These are phyloP conservation scores for Phaffia tasmanica DNA, from an alignment of 768 basidiomycete genomes.

Conservation along the genomic window DNA sequence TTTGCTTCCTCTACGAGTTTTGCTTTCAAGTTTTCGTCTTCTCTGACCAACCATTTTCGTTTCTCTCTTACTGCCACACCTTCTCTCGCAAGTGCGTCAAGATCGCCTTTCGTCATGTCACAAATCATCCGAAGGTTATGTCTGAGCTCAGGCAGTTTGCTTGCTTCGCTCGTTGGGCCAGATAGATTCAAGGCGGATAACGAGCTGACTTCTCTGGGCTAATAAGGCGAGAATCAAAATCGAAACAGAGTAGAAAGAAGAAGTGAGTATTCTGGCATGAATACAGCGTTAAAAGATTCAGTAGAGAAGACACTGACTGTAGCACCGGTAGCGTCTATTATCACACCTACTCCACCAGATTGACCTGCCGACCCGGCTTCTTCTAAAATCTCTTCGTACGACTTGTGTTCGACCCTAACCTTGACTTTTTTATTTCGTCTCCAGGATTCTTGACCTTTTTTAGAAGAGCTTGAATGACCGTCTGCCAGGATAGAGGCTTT, in stretches of 20 bases:
- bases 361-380: constrained; percentile 43
- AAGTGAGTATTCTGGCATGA: too few species aligned
- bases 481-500: too few species aligned
- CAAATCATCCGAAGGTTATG: constrained; percentile 84
- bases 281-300: not conserved
- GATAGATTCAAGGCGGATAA: constrained; percentile 55
- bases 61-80: constrained; percentile 71
- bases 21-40: constrained; percentile 59
- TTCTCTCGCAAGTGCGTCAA: constrained; percentile 81
- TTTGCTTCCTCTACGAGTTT: constrained; percentile 66
- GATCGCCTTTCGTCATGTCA: constrained; percentile 67
- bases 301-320: constrained; percentile 49
- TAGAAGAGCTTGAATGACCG: too few species aligned
- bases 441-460: constrained; percentile 46
- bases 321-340: constrained; percentile 89
- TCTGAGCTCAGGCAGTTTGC: constrained; percentile 87
- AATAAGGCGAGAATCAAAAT: not conserved
- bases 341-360: constrained; percentile 62
- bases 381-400: constrained; percentile 88
- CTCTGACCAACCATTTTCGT: constrained; percentile 57
- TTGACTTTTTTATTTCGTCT: constrained; percentile 65
- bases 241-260: not conserved
- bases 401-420: constrained; percentile 81
- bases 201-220: constrained; percentile 82
- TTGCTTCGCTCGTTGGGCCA: constrained; percentile 63